Conservation (phyloP, 192 early-diverging fungal genomes). For the Entomortierella parvispora region DNA sequence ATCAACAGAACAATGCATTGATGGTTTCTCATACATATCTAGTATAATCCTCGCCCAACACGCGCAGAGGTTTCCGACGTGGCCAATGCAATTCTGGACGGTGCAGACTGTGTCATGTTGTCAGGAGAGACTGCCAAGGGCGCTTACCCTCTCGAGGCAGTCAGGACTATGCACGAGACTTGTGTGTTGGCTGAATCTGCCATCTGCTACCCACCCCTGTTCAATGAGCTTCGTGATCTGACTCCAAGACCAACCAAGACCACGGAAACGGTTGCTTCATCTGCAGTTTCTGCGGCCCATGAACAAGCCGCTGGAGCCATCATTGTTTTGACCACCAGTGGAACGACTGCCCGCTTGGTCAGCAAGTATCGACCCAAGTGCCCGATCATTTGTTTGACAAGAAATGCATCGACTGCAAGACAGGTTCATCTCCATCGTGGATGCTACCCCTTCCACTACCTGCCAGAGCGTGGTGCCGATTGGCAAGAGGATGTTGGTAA, state of each 20-base stretch:
- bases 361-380: constrained; percentile 92
- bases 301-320: constrained; percentile 85
- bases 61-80: constrained; percentile 97
- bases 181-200: constrained; percentile 89
- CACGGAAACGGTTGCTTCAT: constrained; percentile 89
- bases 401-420: constrained; percentile 69
- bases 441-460: constrained; percentile 76
- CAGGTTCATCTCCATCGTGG: constrained; percentile 79
- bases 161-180: constrained; percentile 73
- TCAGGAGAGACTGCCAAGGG: constrained; percentile 97
- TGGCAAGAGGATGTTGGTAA: constrained; percentile 53
- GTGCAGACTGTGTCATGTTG: constrained; percentile 96
- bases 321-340: constrained; percentile 88
- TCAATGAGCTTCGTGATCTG: constrained; percentile 82
- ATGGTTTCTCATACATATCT: not conserved
- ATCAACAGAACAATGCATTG: not conserved
- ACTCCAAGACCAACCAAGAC: constrained; percentile 79
- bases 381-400: constrained; percentile 89
- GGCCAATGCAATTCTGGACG: constrained; percentile 94
- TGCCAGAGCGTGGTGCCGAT: constrained; percentile 33
- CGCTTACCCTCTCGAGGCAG: constrained; percentile 83
- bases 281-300: constrained; percentile 81
- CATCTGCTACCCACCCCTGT: constrained; percentile 90
- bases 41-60: constrained; percentile 92
- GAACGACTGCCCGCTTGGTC: constrained; percentile 82